phyloP scores from a whole-genome alignment of 1,284 basidiomycete species.

The Melanopsichium pennsylvanicum region DNA sequence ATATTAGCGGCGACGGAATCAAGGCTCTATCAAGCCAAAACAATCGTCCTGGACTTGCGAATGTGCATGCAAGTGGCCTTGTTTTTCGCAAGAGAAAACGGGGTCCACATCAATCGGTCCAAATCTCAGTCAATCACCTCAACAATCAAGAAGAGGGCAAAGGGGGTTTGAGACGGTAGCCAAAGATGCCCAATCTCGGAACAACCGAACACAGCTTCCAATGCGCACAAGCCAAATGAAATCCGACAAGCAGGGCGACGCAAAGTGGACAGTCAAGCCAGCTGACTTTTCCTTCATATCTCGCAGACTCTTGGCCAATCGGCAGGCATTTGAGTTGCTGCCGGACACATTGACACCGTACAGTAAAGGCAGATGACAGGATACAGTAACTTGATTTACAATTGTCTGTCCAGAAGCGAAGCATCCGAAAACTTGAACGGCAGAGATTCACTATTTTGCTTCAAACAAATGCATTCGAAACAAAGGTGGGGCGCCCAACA shows the following conservation, averaged over 20 bases:
- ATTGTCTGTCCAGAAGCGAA: no score
- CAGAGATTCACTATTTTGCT: no score
- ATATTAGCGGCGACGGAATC: no score
- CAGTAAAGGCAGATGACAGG: background rate
- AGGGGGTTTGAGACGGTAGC: no score
- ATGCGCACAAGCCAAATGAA: no score
- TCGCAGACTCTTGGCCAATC: slow-evolving; percentile 46
- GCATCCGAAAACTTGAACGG: no score
- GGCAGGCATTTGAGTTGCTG: slow-evolving; percentile 38
- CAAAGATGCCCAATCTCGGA: no score
- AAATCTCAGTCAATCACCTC: no score
- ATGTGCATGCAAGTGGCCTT: slow-evolving; percentile 1
- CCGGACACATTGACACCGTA: slow-evolving; percentile 19
- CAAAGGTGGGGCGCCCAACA: no score
- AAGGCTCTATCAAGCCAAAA: slow-evolving; percentile 12
- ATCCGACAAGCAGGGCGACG: no score
- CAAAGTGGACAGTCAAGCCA: slow-evolving; percentile 25
- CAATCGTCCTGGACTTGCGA: background rate
- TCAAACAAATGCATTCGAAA: no score
- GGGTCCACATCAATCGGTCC: background rate
- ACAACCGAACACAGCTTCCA: slow-evolving; percentile 35
- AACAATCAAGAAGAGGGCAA: slow-evolving; percentile 7
- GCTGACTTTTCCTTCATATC: slow-evolving; percentile 41
- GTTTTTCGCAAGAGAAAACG: slow-evolving; percentile 17
- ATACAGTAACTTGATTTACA: no score